Evolutionary conservation across 768 basidiomycete genomes (phyloP).

Genomic region (Lactarius deliciosus): DNA sequence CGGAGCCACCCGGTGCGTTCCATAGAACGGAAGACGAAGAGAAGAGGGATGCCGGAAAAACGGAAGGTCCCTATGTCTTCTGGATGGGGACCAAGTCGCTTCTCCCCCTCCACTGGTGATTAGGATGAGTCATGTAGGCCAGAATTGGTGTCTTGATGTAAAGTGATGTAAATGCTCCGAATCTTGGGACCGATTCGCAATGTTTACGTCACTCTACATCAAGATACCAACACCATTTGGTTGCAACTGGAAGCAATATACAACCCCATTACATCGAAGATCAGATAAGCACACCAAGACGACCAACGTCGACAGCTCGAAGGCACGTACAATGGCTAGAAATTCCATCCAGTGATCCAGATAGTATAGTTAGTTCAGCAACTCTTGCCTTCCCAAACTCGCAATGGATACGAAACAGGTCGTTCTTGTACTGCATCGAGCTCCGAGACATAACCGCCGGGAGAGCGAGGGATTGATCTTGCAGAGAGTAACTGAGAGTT

Average conservation of each 20-base stretch:
- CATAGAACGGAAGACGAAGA: neutral
- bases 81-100: too few relatives aligned
- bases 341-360: neutral
- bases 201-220: neutral
- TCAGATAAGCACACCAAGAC: neutral
- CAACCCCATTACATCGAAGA: neutral
- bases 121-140: neutral
- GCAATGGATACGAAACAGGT: neutral
- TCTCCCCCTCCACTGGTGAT: neutral
- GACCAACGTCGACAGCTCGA: neutral
- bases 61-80: neutral
- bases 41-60: neutral
- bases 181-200: neutral
- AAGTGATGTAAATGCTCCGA: neutral
- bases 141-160: neutral
- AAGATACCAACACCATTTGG: neutral
- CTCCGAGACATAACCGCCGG: too few relatives aligned
- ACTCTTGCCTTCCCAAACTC: neutral
- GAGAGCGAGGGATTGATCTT: too few relatives aligned
- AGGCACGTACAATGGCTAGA: neutral
- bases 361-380: neutral
- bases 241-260: neutral
- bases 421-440: neutral
- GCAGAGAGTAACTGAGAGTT: too few relatives aligned
- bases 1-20: constrained; percentile 6